Conservation (phyloP, 371 early-diverging fungal species). For the Batkoa obscura region DNA sequence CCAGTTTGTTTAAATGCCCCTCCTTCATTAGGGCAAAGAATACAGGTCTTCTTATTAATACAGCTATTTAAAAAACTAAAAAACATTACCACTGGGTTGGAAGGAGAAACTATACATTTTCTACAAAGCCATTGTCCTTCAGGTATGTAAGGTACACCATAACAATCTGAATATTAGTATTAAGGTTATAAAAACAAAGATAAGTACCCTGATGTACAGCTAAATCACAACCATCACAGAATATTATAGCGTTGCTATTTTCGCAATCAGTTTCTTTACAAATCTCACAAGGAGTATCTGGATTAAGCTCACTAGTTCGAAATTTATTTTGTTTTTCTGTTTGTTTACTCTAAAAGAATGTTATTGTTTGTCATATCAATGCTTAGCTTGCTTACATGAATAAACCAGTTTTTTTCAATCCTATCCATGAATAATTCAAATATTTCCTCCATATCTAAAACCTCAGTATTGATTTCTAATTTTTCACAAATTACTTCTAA, state of each 20-base stretch:
- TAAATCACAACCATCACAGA: constrained; percentile 97
- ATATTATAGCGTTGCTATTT: constrained; percentile 95
- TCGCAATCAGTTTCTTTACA: constrained; percentile 93
- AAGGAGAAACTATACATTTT: constrained; percentile 88
- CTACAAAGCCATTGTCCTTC: constrained; percentile 98
- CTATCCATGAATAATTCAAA: constrained; percentile 84
- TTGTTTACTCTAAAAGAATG: neutral
- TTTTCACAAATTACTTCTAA: constrained; percentile 43
- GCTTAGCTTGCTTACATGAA: constrained; percentile 30
- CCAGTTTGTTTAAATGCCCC: constrained; percentile 96
- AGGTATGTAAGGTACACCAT: constrained; percentile 98
- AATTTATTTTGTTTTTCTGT: constrained; percentile 24
- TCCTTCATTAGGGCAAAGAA: constrained; percentile 84
- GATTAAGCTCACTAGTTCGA: constrained; percentile 18
- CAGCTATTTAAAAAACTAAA: neutral
- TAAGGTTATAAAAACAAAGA: neutral
- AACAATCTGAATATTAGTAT: constrained; percentile 55
- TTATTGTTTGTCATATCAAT: neutral
- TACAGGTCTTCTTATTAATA: constrained; percentile 32
- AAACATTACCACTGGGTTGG: constrained; percentile 41
- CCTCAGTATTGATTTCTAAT: constrained; percentile 28
- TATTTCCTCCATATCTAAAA: constrained; percentile 26
- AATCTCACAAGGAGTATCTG: constrained; percentile 73
- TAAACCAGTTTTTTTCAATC: constrained; percentile 94
- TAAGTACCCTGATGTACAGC: constrained; percentile 88